phyloP scores from a whole-genome alignment of 129 eudicot species.

The Calendula officinalis region DNA sequence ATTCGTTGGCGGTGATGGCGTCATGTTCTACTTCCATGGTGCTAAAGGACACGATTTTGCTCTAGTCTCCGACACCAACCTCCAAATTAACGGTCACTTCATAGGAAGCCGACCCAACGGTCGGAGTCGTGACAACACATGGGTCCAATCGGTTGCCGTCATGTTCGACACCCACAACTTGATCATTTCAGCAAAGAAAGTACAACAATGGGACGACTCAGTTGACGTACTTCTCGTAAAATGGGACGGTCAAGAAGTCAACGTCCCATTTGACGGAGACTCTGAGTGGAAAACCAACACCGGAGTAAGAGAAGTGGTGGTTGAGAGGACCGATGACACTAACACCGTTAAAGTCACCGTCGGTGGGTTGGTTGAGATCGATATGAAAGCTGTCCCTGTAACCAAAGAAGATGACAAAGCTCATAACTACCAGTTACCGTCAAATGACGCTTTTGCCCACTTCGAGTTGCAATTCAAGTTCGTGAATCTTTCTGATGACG shows the following conservation, averaged over 20 bases:
- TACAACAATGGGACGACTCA: conserved; percentile 45
- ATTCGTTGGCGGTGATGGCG: conserved; percentile 70
- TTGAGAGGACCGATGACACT: conserved; percentile 60
- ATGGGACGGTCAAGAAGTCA: conserved; percentile 41
- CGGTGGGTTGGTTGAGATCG: conserved; percentile 40
- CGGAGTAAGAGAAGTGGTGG: conserved; percentile 33
- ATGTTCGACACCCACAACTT: conserved; percentile 56
- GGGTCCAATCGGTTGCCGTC: conserved; percentile 61
- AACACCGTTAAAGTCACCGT: conserved; percentile 42
- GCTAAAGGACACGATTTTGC: conserved; percentile 47
- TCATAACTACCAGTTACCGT: conserved; percentile 62
- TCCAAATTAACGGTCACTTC: conserved; percentile 64
- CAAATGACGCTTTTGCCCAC: conserved; percentile 60
- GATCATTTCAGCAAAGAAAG: conserved; percentile 45
- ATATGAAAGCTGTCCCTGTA: conserved; percentile 48
- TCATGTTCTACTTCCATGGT: conserved; percentile 77
- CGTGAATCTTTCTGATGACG: conserved; percentile 33
- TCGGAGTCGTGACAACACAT: conserved; percentile 60
- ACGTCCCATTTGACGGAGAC: conserved; percentile 47
- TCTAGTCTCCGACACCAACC: conserved; percentile 54
- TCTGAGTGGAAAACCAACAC: conserved; percentile 45
- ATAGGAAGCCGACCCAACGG: conserved; percentile 60
- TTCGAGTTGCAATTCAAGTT: conserved; percentile 60
- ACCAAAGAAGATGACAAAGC: conserved; percentile 50
- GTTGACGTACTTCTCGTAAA: conserved; percentile 49